Evolutionary conservation across 2,329 filamentous ascomycete genomes (phyloP), one percentile per base, ranked within the genome.

Genomic region (Claviceps maximensis): DNA sequence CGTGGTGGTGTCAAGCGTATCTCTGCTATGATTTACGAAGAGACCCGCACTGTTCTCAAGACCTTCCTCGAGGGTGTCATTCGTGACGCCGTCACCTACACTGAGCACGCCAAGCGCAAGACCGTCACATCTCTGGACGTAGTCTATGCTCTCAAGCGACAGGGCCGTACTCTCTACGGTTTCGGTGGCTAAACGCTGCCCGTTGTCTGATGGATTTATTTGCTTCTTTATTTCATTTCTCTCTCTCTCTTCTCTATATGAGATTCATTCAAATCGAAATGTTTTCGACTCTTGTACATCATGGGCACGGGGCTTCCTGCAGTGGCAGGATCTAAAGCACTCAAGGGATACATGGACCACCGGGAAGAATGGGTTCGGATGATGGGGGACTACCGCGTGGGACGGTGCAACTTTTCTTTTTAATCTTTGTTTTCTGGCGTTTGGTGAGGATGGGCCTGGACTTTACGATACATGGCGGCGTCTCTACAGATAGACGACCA

Each of bases 1-100:
- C 89, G 90, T 93, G 90, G 90, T 75, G 90, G 90, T 90, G 90
- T 96, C 82, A 96, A 96, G 88, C 90, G 90, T 95, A 96, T 96
- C 69, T 95, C 89, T 67, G 90, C 90, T 71, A 94, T 87, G 82
- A 87, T 87, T 73, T 87, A 87, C 77, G 83, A 86, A 71, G 83
- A 87, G 76, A 87, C 83, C 58, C 83, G 83, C 61, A 82, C 82
- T 77, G 83, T 87, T 58, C 80, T 87, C 65, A 87, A 87, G 79
- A 83, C 83, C 62, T 87, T 86, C 80, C 81, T 87, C 60, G 83
- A 86, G 74, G 78, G 79, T 65, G 83, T 87, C 70, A 87, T 87
- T 65, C 83, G 83, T 69, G 83, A 87, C 60, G 83, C 83, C 58
- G 83, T 87, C 73, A 87, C 83, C 67, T 87, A 87, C 76, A 87